A percentile compares a stretch with the other conserved stretches of the same genome.
phyloP scores from a whole-genome alignment of 345 rosid genomes.

The Eutrema japonicum region DNA sequence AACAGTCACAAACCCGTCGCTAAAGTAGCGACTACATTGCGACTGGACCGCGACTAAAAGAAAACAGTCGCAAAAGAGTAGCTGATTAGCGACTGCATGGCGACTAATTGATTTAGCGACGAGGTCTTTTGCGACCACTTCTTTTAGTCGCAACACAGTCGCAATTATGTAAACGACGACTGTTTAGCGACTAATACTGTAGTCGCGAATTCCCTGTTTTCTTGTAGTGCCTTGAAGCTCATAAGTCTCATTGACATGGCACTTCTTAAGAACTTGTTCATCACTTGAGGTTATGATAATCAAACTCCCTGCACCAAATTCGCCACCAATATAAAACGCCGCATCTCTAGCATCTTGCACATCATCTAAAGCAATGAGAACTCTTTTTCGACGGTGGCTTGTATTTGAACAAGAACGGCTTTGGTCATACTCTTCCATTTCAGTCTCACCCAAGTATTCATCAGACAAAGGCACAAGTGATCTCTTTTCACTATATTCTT shows the following conservation, averaged over 20 bases:
- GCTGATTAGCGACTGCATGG: no score
- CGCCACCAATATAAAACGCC: conserved; percentile 10
- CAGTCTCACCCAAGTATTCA: background rate
- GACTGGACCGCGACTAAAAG: no score
- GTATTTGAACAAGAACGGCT: background rate
- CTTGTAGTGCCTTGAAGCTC: no score
- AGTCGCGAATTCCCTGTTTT: no score
- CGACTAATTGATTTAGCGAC: no score
- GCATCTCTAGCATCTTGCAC: background rate
- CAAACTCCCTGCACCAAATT: conserved; percentile 31
- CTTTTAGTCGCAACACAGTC: no score
- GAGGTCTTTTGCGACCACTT: no score
- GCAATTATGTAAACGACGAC: no score
- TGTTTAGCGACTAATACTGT: no score
- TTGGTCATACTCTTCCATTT: conserved; percentile 6
- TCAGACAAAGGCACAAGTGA: background rate
- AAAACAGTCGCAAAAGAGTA: no score
- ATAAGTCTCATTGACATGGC: background rate
- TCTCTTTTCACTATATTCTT: background rate
- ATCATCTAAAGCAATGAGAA: conserved; percentile 28
- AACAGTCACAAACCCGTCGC: no score
- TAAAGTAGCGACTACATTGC: no score
- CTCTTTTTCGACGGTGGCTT: conserved; percentile 5
- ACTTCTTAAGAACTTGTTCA: background rate
- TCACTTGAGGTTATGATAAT: conserved; percentile 23